Base-by-base conservation (phyloP, 2,329 filamentous ascomycete genomes). In the Colletotrichum cereale region DNA sequence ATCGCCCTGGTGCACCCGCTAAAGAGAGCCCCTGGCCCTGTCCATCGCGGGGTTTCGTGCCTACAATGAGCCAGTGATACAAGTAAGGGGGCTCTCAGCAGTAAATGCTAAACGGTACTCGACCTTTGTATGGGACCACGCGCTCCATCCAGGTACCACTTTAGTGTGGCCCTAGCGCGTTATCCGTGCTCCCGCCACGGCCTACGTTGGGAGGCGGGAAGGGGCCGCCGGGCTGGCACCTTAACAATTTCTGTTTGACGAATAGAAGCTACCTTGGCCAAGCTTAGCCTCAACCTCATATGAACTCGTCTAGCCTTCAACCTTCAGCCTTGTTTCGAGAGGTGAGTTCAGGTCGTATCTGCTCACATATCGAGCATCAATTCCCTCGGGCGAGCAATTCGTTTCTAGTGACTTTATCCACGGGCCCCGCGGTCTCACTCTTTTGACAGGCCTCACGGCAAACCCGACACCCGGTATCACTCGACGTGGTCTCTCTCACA, bases 11-110 rank as follows among this genome's bases (percentile, higher is more conserved):
- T 72, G 65, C 65, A 34, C 65, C 69, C 69, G 53, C 69, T 72
- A 72, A 64, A 69, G 52, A 58, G 55, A 69, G 65, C 58, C 69
- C 69, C 69, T 69, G 60, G 69, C 66, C 69, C 65, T 69, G 66
- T 68, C 60, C n/a, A 71, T 40, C 67, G 70, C 70, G 70, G 70
- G 70, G 70, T 72, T 58, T 62, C 62, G 55, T 70, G 48, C 67
- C 61, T 72, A 62, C 31, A 66, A 31, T 52, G 61, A 71, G 47
- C 40, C 55, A 14, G 47, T 38, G 66, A 71, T 65, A 62, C 57
- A 66, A 47, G 66, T 61, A 62, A 62, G 48, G 36, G 31, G 61
- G 40, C n/a, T 21, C 14, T 50, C 48, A 36, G 14, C 12, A 24
- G n/a, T 14, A 71, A 66, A 52, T 71, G 67, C 40, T 72, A 71